phyloP scores from a whole-genome alignment of 306 rosid genomes.

The Vicia villosa region DNA sequence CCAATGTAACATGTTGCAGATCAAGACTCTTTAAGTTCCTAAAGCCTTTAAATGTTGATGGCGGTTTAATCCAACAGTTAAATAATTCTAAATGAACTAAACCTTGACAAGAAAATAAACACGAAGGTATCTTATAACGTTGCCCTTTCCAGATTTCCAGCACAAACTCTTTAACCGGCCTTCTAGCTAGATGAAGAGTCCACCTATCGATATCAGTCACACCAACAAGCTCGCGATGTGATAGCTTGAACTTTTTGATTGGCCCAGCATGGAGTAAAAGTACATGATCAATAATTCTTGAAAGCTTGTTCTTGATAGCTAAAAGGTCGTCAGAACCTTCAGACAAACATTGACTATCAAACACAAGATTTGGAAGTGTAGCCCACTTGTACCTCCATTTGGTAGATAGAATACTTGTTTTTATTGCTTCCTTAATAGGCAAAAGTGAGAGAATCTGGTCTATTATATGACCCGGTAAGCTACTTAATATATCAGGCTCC shows the following conservation, averaged over 20 bases:
- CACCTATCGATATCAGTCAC: conserved; percentile 56
- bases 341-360: conserved; percentile 47
- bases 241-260: conserved; percentile 56
- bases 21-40: conserved; percentile 66
- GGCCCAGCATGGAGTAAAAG: conserved; percentile 65
- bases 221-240: conserved; percentile 51
- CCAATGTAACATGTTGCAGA: conserved; percentile 65
- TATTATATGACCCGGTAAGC: conserved; percentile 53
- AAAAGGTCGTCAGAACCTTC: conserved; percentile 38
- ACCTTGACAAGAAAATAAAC: conserved; percentile 54
- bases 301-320: conserved; percentile 47
- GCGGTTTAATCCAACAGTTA: conserved; percentile 61
- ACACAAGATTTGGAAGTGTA: conserved; percentile 52
- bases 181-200: conserved; percentile 55
- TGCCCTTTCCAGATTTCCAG: conserved; percentile 66
- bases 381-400: conserved; percentile 76
- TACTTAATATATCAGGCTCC: conserved; percentile 58
- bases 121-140: conserved; percentile 55
- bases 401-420: conserved; percentile 64
- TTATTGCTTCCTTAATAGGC: conserved; percentile 57
- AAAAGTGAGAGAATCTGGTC: conserved; percentile 55
- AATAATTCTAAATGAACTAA: conserved; percentile 55
- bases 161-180: conserved; percentile 53
- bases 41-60: conserved; percentile 56
- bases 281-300: conserved; percentile 61